Conservation (phyloP, 2,329 filamentous ascomycete species). For the Hymenoscyphus infarciens region DNA sequence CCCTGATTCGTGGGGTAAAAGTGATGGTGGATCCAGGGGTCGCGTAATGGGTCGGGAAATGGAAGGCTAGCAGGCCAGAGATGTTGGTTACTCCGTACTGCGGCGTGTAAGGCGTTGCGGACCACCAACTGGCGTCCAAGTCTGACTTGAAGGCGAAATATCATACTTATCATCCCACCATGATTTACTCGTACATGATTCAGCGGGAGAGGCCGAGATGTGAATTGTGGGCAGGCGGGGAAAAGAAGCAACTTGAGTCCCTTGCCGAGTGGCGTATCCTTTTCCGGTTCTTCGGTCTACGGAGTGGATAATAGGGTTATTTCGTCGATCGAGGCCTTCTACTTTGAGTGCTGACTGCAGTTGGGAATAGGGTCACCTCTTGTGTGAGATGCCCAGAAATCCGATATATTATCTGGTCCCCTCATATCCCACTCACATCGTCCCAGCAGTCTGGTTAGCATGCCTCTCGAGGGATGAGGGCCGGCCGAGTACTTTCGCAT, state of each 20-base stretch:
- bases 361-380: neutral
- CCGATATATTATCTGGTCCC: too few species aligned
- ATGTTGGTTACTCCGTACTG: neutral
- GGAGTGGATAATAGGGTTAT: neutral
- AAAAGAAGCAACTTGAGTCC: too few species aligned
- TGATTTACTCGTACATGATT: neutral
- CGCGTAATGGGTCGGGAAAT: conserved; percentile 7
- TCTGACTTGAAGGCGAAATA: neutral
- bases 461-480: too few species aligned
- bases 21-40: neutral
- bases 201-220: conserved; percentile 2
- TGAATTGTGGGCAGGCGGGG: neutral
- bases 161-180: neutral
- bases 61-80: neutral
- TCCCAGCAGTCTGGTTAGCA: too few species aligned
- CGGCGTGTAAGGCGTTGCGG: too few species aligned
- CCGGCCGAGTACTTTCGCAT: too few species aligned
- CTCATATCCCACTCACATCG: too few species aligned
- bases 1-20: conserved; percentile 1
- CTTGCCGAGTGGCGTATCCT: neutral
- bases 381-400: too few species aligned
- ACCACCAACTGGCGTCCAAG: too few species aligned
- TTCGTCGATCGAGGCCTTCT: neutral
- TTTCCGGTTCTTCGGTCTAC: neutral
- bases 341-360: conserved; percentile 3